A percentile compares a stretch with the other conserved stretches of the same genome.
phyloP scores from a whole-genome alignment of 1,284 basidiomycete species.

The Microbotryum saponariae region DNA sequence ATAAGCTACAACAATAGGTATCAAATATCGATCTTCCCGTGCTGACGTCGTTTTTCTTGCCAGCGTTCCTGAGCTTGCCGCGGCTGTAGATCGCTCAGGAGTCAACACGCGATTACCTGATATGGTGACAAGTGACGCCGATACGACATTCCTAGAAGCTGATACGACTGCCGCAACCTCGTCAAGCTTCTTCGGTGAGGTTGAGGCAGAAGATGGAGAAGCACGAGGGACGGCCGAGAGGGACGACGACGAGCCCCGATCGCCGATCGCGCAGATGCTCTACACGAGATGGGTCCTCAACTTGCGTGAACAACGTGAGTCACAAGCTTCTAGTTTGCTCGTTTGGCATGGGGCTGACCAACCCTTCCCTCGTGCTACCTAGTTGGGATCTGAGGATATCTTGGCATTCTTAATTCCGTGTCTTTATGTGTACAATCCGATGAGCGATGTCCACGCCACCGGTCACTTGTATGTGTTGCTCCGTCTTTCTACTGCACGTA shows the following conservation, averaged over 20 bases:
- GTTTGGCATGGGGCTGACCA: not conserved
- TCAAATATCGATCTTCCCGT: not conserved
- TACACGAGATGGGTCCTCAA: constrained; percentile 95
- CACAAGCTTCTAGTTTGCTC: not conserved
- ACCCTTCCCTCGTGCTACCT: no score
- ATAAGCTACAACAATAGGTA: not conserved
- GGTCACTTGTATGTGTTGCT: no score
- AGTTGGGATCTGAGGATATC: no score
- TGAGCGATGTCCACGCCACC: no score
- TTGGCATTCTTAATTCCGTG: no score
- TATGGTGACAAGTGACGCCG: not conserved
- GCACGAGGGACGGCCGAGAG: constrained; percentile 1
- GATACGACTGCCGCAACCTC: constrained; percentile 61
- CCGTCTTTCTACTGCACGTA: no score
- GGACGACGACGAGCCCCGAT: constrained; percentile 38
- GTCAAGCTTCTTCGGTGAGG: constrained; percentile 43
- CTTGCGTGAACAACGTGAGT: constrained; percentile 47
- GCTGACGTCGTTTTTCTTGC: not conserved
- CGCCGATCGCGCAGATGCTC: constrained; percentile 81
- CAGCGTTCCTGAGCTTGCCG: not conserved
- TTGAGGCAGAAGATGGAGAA: constrained; percentile 53
- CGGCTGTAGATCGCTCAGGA: not conserved
- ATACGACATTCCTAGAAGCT: not conserved
- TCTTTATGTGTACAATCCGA: no score
- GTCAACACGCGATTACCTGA: not conserved